Evolutionary conservation across 257 asterid genomes (phyloP).

Genomic region (Dorcoceras hygrometricum): DNA sequence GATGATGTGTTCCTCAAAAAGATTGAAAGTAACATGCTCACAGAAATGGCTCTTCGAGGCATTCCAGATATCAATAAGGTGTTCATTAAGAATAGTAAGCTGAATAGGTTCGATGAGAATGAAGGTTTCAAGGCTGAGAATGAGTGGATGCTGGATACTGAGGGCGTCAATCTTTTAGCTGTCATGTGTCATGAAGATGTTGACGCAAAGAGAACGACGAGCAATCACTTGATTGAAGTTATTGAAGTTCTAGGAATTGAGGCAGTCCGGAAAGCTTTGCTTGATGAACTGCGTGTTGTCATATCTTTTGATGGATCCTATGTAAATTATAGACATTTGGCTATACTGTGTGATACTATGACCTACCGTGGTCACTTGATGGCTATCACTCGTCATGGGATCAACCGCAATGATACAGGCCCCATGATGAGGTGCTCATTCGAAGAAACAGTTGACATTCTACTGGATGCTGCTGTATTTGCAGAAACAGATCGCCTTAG

Average conservation of each 20-base stretch:
- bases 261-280: slow-evolving; percentile 88
- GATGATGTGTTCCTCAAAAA: slow-evolving; percentile 96
- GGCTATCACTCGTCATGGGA: slow-evolving; percentile 99
- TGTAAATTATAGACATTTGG: slow-evolving; percentile 90
- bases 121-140: slow-evolving; percentile 88
- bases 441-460: slow-evolving; percentile 96
- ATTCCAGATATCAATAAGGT: slow-evolving; percentile 98
- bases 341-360: slow-evolving; percentile 97
- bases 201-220: slow-evolving; percentile 83
- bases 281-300: slow-evolving; percentile 96
- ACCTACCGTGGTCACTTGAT: slow-evolving; percentile 98
- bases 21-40: slow-evolving; percentile 97
- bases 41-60: slow-evolving; percentile 98
- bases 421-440: slow-evolving; percentile 99
- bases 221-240: slow-evolving; percentile 96
- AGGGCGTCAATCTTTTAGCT: slow-evolving; percentile 95
- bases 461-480: slow-evolving; percentile 95
- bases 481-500: slow-evolving; percentile 83
- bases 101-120: slow-evolving; percentile 66
- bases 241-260: slow-evolving; percentile 97
- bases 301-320: slow-evolving; percentile 98
- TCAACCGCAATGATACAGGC: slow-evolving; percentile 93
- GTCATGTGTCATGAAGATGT: slow-evolving; percentile 94
- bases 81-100: slow-evolving; percentile 76
- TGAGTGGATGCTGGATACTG: slow-evolving; percentile 99